These are phyloP conservation scores for Monascus purpureus DNA, from an alignment of 495 filamentous ascomycete genomes.

Conservation along the genomic window DNA sequence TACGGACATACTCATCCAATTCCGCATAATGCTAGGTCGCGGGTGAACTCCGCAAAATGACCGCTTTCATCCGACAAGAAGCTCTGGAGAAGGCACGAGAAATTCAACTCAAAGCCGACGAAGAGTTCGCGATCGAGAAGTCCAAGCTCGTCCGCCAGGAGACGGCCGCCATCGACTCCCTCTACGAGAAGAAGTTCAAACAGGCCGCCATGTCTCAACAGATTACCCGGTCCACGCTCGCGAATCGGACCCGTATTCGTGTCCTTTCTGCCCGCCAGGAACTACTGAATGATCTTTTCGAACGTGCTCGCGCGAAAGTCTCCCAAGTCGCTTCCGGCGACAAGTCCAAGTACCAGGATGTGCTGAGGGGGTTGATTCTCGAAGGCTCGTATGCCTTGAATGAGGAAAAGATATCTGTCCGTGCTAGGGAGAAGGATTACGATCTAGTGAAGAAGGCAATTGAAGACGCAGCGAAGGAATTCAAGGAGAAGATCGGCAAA, in stretches of 20 bases:
- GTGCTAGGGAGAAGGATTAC: slow-evolving; percentile 67
- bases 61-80: slow-evolving; percentile 98
- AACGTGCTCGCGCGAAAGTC: slow-evolving; percentile 56
- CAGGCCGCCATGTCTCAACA: slow-evolving; percentile 93
- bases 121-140: slow-evolving; percentile 97
- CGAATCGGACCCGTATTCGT: slow-evolving; percentile 87
- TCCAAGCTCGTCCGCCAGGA: slow-evolving; percentile 94
- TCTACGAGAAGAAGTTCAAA: slow-evolving; percentile 97
- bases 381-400: slow-evolving; percentile 82
- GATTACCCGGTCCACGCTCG: slow-evolving; percentile 83
- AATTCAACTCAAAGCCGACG: slow-evolving; percentile 93
- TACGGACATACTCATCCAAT: slow-evolving; percentile 2
- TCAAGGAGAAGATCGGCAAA: slow-evolving; percentile 53
- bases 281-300: slow-evolving; percentile 84
- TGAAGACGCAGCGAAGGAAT: slow-evolving; percentile 60
- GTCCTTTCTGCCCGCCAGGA: slow-evolving; percentile 78
- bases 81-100: slow-evolving; percentile 91
- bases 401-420: slow-evolving; percentile 60
- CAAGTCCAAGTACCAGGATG: slow-evolving; percentile 53
- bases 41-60: slow-evolving; percentile 98
- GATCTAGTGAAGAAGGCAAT: slow-evolving; percentile 61
- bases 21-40: slow-evolving; percentile 40
- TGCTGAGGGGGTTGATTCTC: slow-evolving; percentile 67
- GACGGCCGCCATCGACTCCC: slow-evolving; percentile 75
- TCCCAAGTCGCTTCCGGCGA: slow-evolving; percentile 46